Evolutionary conservation across 2,329 filamentous ascomycete species (phyloP).

Genomic region (Cladosporium halotolerans): DNA sequence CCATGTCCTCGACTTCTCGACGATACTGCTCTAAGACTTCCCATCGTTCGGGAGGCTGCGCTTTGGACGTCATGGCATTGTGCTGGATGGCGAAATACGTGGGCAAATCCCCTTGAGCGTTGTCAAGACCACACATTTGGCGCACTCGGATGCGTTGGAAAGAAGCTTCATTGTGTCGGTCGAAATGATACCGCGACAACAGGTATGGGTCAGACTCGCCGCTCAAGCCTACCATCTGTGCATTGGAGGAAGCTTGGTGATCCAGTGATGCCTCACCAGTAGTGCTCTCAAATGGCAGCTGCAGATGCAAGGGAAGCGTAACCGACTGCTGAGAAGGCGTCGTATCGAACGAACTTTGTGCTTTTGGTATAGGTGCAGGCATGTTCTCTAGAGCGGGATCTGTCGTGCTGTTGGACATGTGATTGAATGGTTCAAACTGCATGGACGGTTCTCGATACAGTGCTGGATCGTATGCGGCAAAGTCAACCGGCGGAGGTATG

Average conservation of each 20-base stretch:
- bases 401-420: conserved; percentile 18
- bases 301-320: conserved; percentile 17
- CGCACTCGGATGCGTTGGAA: conserved; percentile 29
- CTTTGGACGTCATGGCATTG: conserved; percentile 30
- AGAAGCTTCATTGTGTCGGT: conserved; percentile 29
- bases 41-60: conserved; percentile 27
- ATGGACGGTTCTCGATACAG: conserved; percentile 23
- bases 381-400: conserved; percentile 10
- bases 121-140: conserved; percentile 25
- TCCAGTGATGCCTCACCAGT: conserved; percentile 28
- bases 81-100: conserved; percentile 32
- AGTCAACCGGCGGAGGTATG: conserved; percentile 20
- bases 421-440: conserved; percentile 24
- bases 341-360: conserved; percentile 20
- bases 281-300: conserved; percentile 23
- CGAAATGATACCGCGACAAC: conserved; percentile 28
- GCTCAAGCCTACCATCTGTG: conserved; percentile 29
- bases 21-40: conserved; percentile 24
- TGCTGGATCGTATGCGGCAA: conserved; percentile 24
- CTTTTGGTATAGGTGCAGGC: conserved; percentile 8
- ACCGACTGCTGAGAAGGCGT: conserved; percentile 20
- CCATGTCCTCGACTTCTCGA: conserved; percentile 27
- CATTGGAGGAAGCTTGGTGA: conserved; percentile 26
- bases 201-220: conserved; percentile 30
- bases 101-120: conserved; percentile 18